These are phyloP conservation scores for Pseudisothecium myosuroides DNA, from an alignment of 225 moss, liverwort and hornwort species.

Conservation along the genomic window DNA sequence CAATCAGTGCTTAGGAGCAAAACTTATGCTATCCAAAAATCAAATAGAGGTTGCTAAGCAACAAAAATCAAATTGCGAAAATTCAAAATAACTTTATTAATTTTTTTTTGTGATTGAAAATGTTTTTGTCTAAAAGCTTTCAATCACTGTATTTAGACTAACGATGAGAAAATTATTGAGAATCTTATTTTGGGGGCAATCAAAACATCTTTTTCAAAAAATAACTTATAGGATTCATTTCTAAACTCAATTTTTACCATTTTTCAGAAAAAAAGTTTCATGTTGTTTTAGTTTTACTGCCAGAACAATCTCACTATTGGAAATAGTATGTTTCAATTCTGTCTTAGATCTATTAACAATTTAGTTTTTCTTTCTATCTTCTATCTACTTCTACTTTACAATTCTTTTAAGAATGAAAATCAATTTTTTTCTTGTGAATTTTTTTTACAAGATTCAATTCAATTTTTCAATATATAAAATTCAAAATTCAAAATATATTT, in stretches of 20 bases:
- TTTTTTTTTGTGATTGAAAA: no score
- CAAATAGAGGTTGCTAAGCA: no score
- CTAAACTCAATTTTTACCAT: not conserved
- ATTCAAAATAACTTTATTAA: no score
- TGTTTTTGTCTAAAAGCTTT: no score
- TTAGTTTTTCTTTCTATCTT: not conserved
- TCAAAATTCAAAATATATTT: not conserved
- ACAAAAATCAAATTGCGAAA: no score
- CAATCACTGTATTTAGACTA: no score
- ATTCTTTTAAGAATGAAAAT: not conserved
- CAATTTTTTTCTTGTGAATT: no score
- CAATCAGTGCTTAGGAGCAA: no score
- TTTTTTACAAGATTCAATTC: no score
- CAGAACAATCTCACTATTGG: not conserved
- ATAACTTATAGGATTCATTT: not conserved
- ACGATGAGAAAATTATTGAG: not conserved
- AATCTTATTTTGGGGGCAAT: not conserved
- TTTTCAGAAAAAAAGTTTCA: not conserved
- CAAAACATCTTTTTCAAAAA: not conserved
- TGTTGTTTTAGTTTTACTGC: not conserved
- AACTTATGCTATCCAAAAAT: no score
- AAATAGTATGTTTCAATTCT: not conserved
- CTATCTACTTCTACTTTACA: accelerated
- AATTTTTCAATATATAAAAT: not conserved
- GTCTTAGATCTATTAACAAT: accelerated